phyloP scores from a whole-genome alignment of 1,139 yeast species.

The Diutina scorzettiae region DNA sequence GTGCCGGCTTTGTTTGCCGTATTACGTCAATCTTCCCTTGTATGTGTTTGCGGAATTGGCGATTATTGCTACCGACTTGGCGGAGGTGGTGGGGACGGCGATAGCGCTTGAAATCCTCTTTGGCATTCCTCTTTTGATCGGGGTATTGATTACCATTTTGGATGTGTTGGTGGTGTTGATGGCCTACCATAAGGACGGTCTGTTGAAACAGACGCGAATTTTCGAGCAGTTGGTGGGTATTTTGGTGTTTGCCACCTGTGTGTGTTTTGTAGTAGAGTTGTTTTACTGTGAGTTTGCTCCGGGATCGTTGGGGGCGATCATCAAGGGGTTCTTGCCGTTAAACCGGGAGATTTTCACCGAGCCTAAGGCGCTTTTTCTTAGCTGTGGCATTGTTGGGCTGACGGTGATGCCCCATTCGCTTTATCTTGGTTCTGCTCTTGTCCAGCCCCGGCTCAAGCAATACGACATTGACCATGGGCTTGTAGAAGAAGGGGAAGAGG shows the following conservation, averaged over 20 bases:
- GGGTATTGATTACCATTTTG: slow-evolving; percentile 58
- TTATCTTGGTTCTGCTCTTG: slow-evolving; percentile 64
- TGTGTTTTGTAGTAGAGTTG: slow-evolving; percentile 52
- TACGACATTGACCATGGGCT: slow-evolving; percentile 41
- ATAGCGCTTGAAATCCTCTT: slow-evolving; percentile 60
- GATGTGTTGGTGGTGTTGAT: slow-evolving; percentile 58
- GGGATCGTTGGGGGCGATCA: slow-evolving; percentile 24
- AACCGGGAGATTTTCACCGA: slow-evolving; percentile 34
- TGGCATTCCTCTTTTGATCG: slow-evolving; percentile 51
- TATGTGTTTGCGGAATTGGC: slow-evolving; percentile 63
- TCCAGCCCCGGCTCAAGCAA: slow-evolving; percentile 60
- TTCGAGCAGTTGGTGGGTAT: slow-evolving; percentile 57
- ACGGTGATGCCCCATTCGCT: slow-evolving; percentile 80
- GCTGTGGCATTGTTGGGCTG: slow-evolving; percentile 69
- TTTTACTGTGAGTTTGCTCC: slow-evolving; percentile 35
- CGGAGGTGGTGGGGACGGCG: slow-evolving; percentile 77
- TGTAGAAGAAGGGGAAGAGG: slow-evolving; percentile 7
- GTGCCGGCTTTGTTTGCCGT: slow-evolving; percentile 54
- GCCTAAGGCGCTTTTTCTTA: slow-evolving; percentile 49
- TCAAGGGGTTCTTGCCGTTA: slow-evolving; percentile 51
- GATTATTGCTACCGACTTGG: slow-evolving; percentile 69
- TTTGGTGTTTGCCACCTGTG: slow-evolving; percentile 52
- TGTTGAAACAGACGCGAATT: slow-evolving; percentile 49
- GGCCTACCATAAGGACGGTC: slow-evolving; percentile 65
- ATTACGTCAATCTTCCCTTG: slow-evolving; percentile 40